Evolutionary conservation across 495 filamentous ascomycete species (phyloP).

Genomic region (Ramalina intermedia): DNA sequence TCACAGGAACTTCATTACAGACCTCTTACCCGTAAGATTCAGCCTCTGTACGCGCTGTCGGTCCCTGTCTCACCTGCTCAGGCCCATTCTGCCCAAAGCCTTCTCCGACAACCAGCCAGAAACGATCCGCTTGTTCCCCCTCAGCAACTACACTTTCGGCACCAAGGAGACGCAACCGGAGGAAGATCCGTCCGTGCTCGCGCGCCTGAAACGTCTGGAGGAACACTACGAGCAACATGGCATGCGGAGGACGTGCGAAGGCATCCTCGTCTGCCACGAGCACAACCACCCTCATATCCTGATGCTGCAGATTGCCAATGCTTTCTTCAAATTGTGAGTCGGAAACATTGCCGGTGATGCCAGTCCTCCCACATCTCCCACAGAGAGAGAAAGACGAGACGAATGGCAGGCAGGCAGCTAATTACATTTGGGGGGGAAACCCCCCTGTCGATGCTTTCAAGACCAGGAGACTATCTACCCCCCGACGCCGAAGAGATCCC

Average conservation of each 20-base stretch:
- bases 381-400: too few species aligned
- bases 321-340: conserved; percentile 82
- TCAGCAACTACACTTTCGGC: conserved; percentile 97
- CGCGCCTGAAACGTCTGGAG: conserved; percentile 80
- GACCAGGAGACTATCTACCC: conserved; percentile 88
- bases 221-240: conserved; percentile 86
- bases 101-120: conserved; percentile 84
- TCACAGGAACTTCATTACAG: conserved; percentile 52
- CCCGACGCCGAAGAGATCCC: conserved; percentile 80
- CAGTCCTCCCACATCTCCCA: too few species aligned
- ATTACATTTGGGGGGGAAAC: too few species aligned
- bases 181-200: conserved; percentile 89
- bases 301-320: conserved; percentile 98
- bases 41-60: background rate
- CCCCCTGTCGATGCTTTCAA: conserved; percentile 13
- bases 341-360: background rate
- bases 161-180: conserved; percentile 97
- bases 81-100: conserved; percentile 60
- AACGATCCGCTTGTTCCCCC: conserved; percentile 83
- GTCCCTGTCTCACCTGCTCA: conserved; percentile 16
- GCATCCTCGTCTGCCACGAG: conserved; percentile 92
- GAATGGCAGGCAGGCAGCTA: too few species aligned
- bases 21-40: conserved; percentile 46
- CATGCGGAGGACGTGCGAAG: conserved; percentile 94
- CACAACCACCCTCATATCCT: conserved; percentile 96